phyloP scores from a whole-genome alignment of 192 early-diverging fungal genomes.

The Linderina pennispora region DNA sequence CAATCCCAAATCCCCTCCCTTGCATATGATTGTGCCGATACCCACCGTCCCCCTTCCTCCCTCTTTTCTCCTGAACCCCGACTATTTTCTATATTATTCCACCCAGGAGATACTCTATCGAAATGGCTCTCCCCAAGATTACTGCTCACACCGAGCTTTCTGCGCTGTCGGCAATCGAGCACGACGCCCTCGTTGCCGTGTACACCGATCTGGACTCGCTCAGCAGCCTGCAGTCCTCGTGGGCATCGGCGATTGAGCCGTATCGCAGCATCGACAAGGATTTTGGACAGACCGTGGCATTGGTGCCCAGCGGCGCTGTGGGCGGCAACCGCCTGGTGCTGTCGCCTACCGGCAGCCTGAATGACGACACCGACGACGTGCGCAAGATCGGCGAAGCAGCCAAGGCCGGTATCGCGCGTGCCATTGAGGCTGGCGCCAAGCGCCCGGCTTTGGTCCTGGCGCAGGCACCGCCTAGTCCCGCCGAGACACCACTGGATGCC shows the following conservation, averaged over 20 bases:
- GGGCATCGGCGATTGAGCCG: constrained; percentile 9
- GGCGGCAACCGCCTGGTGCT: constrained; percentile 62
- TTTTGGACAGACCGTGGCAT: constrained; percentile 23
- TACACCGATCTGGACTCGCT: constrained; percentile 12
- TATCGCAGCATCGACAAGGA: constrained; percentile 28
- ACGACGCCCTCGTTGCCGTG: constrained; percentile 33
- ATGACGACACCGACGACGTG: constrained; percentile 76
- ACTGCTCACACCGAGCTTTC: constrained; percentile 9
- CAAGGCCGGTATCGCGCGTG: constrained; percentile 58
- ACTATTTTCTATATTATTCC: no score
- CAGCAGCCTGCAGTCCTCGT: neutral
- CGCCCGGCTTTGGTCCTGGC: constrained; percentile 58
- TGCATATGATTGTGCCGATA: no score
- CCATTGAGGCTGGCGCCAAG: constrained; percentile 57
- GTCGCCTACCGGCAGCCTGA: constrained; percentile 67
- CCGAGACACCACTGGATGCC: constrained; percentile 23
- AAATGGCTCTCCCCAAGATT: constrained; percentile 28
- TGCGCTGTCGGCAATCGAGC: constrained; percentile 3
- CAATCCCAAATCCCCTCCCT: no score
- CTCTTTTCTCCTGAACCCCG: no score
- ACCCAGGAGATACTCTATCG: no score
- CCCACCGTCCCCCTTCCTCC: no score
- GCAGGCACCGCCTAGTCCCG: constrained; percentile 35
- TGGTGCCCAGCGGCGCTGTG: constrained; percentile 30
- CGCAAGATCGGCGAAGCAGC: constrained; percentile 66